Evolutionary conservation across 192 early-diverging fungal species (phyloP), one percentile per base, ranked within the genome.

Genomic region (Gigaspora rosea): DNA sequence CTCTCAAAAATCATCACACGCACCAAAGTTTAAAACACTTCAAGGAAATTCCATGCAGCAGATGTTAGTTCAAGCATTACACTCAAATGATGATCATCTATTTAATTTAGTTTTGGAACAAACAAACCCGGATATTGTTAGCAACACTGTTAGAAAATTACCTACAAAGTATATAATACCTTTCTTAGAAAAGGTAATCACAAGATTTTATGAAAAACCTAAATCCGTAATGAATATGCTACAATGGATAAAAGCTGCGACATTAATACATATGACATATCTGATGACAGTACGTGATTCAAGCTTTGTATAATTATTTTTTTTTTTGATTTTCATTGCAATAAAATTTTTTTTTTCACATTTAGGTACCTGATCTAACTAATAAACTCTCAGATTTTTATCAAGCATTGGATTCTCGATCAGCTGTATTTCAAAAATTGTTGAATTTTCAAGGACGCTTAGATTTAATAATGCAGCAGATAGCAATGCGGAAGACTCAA

Each of bases 51-150:
- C 87, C 12, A 65, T 88, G 35, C 86, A 87, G 54, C 78, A 83
- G 27, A 85, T 87, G 76, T 69, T 88, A 16, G 80, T 88, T 6
- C 87, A 88, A 77, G 87, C 87, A 56, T 68, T 88, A 58, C 87
- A 88, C 47, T 86, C 87, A 22, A 85, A 86, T 36, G 87, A 88
- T 63, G 48, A 64, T 10, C 80, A 81, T 41, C 71, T 88, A 8
- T 62, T 88, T 59, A 83, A 87, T 61, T 80, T 82, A 8, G 85
- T 85, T 75, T 79, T 88, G 70, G 76, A 74, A 5, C 82, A 83
- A 62, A 84, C 59, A 27, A 82, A 87, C 32, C 81, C 75, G 0
- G 84, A 85, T 35, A 80, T 85, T 36, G 85, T 88, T 77, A 77
- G 77, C 32, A 85, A 84, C 74, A 88, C 85, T 16, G 78, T 87